These are phyloP conservation scores for Vigna trinervia DNA, from an alignment of 306 rosid species.

Conservation along the genomic window DNA sequence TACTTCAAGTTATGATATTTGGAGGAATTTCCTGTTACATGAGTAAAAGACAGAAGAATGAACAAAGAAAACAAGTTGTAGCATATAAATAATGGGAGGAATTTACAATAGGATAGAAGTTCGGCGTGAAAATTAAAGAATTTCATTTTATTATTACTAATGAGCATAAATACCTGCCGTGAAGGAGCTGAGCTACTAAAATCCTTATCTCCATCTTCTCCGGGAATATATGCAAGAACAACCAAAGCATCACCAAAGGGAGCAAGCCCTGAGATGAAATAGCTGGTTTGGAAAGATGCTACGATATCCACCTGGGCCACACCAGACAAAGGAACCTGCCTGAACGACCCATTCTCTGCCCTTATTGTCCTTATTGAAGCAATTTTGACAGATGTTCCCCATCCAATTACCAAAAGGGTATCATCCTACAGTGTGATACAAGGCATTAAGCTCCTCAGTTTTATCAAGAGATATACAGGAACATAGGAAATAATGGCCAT, in stretches of 20 bases:
- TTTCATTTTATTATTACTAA: slow-evolving; percentile 40
- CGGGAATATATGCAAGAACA: slow-evolving; percentile 90
- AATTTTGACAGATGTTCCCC: slow-evolving; percentile 96
- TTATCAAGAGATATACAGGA: slow-evolving; percentile 33
- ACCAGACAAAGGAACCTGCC: slow-evolving; percentile 67
- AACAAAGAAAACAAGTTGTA: slow-evolving; percentile 33
- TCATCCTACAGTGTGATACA: slow-evolving; percentile 71
- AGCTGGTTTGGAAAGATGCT: slow-evolving; percentile 93
- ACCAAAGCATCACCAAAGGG: slow-evolving; percentile 96
- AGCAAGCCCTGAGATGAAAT: slow-evolving; percentile 93
- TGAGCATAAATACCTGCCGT: slow-evolving; percentile 70
- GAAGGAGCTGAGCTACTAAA: slow-evolving; percentile 81
- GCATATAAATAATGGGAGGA: not conserved
- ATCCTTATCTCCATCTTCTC: slow-evolving; percentile 86
- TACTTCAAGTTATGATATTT: slow-evolving; percentile 25
- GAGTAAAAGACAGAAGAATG: slow-evolving; percentile 13
- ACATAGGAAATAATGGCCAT: slow-evolving; percentile 33
- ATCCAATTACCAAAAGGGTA: slow-evolving; percentile 87
- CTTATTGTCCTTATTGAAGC: slow-evolving; percentile 74
- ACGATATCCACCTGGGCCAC: slow-evolving; percentile 88
- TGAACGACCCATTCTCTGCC: slow-evolving; percentile 74
- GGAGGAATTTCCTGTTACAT: slow-evolving; percentile 7
- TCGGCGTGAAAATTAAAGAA: slow-evolving; percentile 20
- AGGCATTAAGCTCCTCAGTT: slow-evolving; percentile 45
- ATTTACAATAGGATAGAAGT: slow-evolving; percentile 21